phyloP scores from a whole-genome alignment of 169 alveolate genomes.

The Plasmodium coatneyi region DNA sequence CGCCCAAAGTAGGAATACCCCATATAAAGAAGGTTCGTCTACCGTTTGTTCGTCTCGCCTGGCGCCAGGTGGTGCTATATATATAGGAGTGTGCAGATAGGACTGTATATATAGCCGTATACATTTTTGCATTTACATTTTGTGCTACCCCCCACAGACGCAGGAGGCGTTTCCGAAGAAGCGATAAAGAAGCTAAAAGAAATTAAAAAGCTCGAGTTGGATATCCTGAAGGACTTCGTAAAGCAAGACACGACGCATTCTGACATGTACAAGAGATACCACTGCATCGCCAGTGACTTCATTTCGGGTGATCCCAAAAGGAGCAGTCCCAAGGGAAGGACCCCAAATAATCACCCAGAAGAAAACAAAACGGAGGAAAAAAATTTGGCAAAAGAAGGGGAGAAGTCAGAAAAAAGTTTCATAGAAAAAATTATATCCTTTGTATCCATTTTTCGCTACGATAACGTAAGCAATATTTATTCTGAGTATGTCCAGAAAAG shows the following conservation, averaged over 20 bases:
- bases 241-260: conserved; percentile 23
- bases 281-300: conserved; percentile 71
- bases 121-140: neutral
- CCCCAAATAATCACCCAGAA: neutral
- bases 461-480: conserved; percentile 1
- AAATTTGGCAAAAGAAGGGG: neutral
- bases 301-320: neutral
- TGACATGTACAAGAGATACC: conserved; percentile 33
- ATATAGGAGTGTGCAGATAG: neutral
- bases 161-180: conserved; percentile 47
- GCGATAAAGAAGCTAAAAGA: conserved; percentile 45
- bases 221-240: conserved; percentile 39
- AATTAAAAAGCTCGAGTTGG: conserved; percentile 61
- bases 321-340: neutral
- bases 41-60: neutral
- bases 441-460: conserved; percentile 26
- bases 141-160: neutral
- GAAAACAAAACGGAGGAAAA: neutral
- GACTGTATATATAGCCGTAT: neutral
- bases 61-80: neutral
- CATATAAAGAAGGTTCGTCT: conserved; percentile 29
- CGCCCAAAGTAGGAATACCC: conserved; percentile 7
- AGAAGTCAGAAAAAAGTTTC: conserved; percentile 18
- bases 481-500: conserved; percentile 7
- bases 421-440: conserved; percentile 41